phyloP scores from a whole-genome alignment of 2,329 filamentous ascomycete genomes.

The Ophiostoma triangulosporum region DNA sequence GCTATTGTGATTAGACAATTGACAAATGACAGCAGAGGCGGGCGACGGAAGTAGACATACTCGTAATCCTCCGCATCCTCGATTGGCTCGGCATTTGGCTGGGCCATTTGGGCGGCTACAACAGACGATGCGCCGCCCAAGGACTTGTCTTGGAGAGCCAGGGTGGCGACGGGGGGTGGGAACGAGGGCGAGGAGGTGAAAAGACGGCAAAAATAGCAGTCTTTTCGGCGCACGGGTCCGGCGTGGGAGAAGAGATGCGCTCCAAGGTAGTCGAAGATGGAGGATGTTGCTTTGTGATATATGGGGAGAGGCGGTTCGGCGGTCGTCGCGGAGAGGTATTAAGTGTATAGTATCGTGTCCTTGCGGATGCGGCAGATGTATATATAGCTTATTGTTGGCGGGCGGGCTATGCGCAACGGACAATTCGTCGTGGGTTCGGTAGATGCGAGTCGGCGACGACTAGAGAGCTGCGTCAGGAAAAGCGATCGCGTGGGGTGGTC shows the following conservation, averaged over 20 bases:
- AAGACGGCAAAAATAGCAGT: neutral
- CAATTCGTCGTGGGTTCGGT: neutral
- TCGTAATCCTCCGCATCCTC: constrained; percentile 55
- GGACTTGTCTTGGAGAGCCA: constrained; percentile 48
- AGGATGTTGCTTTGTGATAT: neutral
- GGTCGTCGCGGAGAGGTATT: neutral
- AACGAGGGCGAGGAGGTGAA: neutral
- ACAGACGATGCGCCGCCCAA: constrained; percentile 51
- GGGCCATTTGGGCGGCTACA: constrained; percentile 58
- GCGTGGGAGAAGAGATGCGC: neutral
- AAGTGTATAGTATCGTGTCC: neutral
- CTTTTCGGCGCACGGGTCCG: neutral
- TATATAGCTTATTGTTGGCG: neutral
- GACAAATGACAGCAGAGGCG: neutral
- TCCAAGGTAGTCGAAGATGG: neutral
- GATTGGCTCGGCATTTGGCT: constrained; percentile 48
- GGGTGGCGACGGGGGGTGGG: constrained; percentile 31
- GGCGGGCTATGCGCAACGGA: neutral
- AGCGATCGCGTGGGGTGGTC: neutral
- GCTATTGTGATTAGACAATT: constrained; percentile 24
- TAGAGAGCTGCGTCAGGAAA: neutral
- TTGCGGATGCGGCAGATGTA: neutral
- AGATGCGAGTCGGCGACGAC: neutral
- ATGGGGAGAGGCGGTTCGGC: neutral
- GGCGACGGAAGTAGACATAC: constrained; percentile 30